phyloP scores from a whole-genome alignment of 495 filamentous ascomycete genomes.

The Diplogelasinospora grovesii region DNA sequence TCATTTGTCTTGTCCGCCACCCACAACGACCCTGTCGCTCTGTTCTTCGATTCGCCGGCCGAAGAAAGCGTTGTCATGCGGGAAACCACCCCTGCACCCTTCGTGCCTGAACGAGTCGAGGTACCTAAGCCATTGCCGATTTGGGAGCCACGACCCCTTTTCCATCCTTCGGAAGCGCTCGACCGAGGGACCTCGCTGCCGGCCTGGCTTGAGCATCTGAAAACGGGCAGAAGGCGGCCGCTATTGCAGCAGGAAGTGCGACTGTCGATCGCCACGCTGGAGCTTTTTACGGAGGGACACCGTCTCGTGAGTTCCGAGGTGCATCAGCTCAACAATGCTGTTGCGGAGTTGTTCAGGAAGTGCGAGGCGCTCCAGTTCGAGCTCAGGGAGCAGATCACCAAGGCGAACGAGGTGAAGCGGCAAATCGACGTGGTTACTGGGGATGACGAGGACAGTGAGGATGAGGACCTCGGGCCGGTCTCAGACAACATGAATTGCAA shows the following conservation, averaged over 20 bases:
- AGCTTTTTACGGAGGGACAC: conserved; percentile 70
- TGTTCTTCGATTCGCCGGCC: conserved; percentile 59
- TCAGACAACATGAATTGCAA: conserved; percentile 49
- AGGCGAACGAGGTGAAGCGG: conserved; percentile 58
- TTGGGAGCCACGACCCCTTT: conserved; percentile 57
- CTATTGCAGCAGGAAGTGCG: conserved; percentile 64
- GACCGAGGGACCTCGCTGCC: conserved; percentile 54
- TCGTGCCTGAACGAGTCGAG: too few relatives aligned
- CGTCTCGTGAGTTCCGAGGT: conserved; percentile 69
- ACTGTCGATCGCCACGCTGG: conserved; percentile 67
- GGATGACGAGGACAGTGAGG: conserved; percentile 45
- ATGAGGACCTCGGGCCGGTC: conserved; percentile 33
- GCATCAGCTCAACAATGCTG: conserved; percentile 60
- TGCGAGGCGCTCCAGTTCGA: conserved; percentile 68
- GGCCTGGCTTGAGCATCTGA: conserved; percentile 54
- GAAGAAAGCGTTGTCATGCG: conserved; percentile 5
- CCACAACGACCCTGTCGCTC: conserved; percentile 53
- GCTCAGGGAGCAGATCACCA: conserved; percentile 62
- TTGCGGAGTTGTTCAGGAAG: conserved; percentile 73
- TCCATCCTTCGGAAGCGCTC: conserved; percentile 61
- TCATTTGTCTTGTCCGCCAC: conserved; percentile 72
- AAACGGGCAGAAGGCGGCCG: conserved; percentile 51
- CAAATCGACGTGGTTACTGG: conserved; percentile 61
- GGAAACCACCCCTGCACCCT: too few relatives aligned
- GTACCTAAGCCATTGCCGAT: conserved; percentile 29